Conservation (phyloP, 2,329 filamentous ascomycete species). For the Exophiala alcalophila region DNA sequence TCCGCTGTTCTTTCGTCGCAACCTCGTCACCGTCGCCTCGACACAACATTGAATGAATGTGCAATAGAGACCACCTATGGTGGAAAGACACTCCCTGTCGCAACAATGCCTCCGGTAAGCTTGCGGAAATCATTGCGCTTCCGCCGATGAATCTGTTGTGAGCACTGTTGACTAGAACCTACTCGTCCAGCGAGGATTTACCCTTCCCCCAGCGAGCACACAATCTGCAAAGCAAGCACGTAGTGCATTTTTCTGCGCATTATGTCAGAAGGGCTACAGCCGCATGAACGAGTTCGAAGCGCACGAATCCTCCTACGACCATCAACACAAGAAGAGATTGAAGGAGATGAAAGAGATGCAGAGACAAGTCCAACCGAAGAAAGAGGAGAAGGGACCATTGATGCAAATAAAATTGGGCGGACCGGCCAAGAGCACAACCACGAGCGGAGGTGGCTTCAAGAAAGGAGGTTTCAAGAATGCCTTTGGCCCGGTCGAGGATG, state of each 20-base stretch:
- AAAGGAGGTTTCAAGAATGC: conserved; percentile 80
- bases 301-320: conserved; percentile 90
- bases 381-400: conserved; percentile 44
- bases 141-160: neutral
- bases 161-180: conserved; percentile 25
- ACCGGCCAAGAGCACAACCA: conserved; percentile 37
- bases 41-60: too few relatives aligned
- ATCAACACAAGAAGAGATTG: conserved; percentile 77
- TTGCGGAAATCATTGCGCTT: neutral
- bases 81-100: too few relatives aligned
- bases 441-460: conserved; percentile 57
- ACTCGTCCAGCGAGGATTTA: conserved; percentile 31
- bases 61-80: too few relatives aligned
- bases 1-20: too few relatives aligned
- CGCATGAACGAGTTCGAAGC: conserved; percentile 96
- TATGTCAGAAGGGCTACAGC: conserved; percentile 91
- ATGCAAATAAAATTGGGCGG: conserved; percentile 36
- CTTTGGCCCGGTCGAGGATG: conserved; percentile 47
- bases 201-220: conserved; percentile 50
- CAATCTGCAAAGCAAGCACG: conserved; percentile 70
- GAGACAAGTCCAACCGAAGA: conserved; percentile 37
- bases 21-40: too few relatives aligned
- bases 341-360: conserved; percentile 48
- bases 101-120: conserved; percentile 38
- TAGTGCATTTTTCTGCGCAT: conserved; percentile 76